phyloP scores from a whole-genome alignment of 306 rosid genomes.

The Lagenaria siceraria region DNA sequence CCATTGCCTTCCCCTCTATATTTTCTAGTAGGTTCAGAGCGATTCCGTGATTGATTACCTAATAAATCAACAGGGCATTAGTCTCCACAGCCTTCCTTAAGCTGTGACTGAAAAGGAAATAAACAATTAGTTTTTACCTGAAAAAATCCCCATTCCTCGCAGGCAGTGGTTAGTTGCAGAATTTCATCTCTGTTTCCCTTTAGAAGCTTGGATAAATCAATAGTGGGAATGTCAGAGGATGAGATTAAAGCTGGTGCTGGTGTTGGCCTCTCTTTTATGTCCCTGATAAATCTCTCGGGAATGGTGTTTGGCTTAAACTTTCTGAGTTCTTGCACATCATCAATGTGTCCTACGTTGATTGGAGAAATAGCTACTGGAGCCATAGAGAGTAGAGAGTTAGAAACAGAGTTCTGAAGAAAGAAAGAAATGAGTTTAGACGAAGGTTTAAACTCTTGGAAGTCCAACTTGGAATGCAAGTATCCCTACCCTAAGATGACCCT shows the following conservation, averaged over 20 bases:
- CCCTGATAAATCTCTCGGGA: constrained; percentile 86
- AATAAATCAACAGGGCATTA: constrained; percentile 11
- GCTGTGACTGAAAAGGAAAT: not conserved
- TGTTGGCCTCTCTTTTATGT: constrained; percentile 57
- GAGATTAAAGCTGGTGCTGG: constrained; percentile 17
- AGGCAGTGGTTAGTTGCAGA: constrained; percentile 48
- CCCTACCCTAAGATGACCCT: not conserved
- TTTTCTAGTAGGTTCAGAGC: constrained; percentile 47
- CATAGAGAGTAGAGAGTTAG: constrained; percentile 27
- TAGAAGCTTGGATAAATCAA: constrained; percentile 53
- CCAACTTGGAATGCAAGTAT: not conserved
- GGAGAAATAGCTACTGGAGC: constrained; percentile 49
- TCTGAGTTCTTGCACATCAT: constrained; percentile 92
- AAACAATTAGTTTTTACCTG: constrained; percentile 36
- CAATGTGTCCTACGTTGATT: constrained; percentile 65
- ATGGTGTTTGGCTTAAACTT: constrained; percentile 43
- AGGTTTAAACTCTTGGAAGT: not conserved
- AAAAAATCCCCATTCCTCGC: constrained; percentile 89
- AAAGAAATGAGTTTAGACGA: not conserved
- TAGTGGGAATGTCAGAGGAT: constrained; percentile 46
- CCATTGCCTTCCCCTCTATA: constrained; percentile 51
- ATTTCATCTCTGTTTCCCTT: constrained; percentile 43
- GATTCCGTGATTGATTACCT: constrained; percentile 80
- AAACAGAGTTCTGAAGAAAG: constrained; percentile 6
- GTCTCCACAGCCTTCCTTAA: not conserved